These are phyloP conservation scores for Alternaria gaisen DNA, from an alignment of 2,329 filamentous ascomycete genomes.

Conservation along the genomic window DNA sequence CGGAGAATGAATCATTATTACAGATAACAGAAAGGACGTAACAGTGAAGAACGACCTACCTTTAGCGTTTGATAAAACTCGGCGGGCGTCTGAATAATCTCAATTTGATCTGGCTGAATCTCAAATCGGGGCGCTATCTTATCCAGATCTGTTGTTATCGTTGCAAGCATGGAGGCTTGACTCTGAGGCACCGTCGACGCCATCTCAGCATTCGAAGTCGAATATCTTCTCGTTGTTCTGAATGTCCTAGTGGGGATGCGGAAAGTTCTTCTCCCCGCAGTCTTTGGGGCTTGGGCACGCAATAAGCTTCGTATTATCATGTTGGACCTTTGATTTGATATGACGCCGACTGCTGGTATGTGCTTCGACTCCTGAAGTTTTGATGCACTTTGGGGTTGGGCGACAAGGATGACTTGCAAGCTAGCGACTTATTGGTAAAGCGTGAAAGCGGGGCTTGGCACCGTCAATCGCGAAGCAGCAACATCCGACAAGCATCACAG, in stretches of 20 bases:
- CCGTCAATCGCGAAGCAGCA: constrained; percentile 29
- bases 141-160: constrained; percentile 79
- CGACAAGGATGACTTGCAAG: constrained; percentile 13
- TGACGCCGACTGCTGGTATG: constrained; percentile 4
- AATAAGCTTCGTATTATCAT: constrained; percentile 49
- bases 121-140: constrained; percentile 90
- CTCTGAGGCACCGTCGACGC: constrained; percentile 52
- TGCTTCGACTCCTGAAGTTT: constrained; percentile 34
- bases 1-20: neutral
- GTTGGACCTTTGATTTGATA: constrained; percentile 1
- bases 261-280: constrained; percentile 26
- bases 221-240: constrained; percentile 43
- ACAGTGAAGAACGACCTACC: constrained; percentile 58
- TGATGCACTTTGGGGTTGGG: constrained; percentile 27
- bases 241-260: constrained; percentile 24
- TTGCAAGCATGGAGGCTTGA: constrained; percentile 64
- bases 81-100: constrained; percentile 79
- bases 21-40: neutral
- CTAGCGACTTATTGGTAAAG: constrained; percentile 21
- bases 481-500: constrained; percentile 26
- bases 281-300: constrained; percentile 35
- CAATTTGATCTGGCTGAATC: constrained; percentile 80
- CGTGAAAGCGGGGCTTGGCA: constrained; percentile 29
- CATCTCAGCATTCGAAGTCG: constrained; percentile 42
- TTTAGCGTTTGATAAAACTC: constrained; percentile 94